Base-by-base conservation (phyloP, 108 stramenopile genomes). In the Nitzschia sp. region DNA sequence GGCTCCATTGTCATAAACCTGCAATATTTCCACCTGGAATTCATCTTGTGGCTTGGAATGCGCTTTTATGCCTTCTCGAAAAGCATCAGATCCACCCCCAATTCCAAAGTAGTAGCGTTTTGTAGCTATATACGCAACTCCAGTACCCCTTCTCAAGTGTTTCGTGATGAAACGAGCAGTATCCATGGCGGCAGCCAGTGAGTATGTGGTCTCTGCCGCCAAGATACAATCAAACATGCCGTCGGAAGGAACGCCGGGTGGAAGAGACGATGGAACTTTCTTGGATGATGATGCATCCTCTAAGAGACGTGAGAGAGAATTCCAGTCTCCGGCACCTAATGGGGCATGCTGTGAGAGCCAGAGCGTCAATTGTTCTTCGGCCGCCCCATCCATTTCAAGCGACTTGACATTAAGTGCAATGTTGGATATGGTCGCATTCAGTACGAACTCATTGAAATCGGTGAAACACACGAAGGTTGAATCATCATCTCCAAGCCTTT, bases 81-180 rank as follows among this genome's bases (percentile, higher is more conserved):
- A 86, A 9, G 69, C 73, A 72, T 87, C 85, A 1, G 87, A 76
- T 11, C 92, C 92, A 27, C 92, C 92, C 47, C 92, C 89, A 0
- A 90, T 86, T 32, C 92, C 92, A 77, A 94, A 94, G 80, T 94
- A 94, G 54, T 88, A 94, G 1, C 92, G 82, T 71, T 94, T 94
- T 3, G 85, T 86, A 35, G 89, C 88, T 25, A 94, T 81, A 6
- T 79, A 76, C 9, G 83, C 92, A 25, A 84, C 54, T 23, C 92
- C 92, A 54, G 59, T 66, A 16, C 72, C 68, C 15, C 73, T 38
- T 56, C 74, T 80, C 54, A 94, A 57, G 63, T 89, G 89, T 27
- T 68, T 73, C 5, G 68, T 27, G 56, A 94, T 55, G 19, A 91
- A 63, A 13, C 60, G 73, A 8, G 88, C 89, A 21, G 92, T 94